Conservation (phyloP, 192 early-diverging fungal species). For the Backusella macrospora region DNA sequence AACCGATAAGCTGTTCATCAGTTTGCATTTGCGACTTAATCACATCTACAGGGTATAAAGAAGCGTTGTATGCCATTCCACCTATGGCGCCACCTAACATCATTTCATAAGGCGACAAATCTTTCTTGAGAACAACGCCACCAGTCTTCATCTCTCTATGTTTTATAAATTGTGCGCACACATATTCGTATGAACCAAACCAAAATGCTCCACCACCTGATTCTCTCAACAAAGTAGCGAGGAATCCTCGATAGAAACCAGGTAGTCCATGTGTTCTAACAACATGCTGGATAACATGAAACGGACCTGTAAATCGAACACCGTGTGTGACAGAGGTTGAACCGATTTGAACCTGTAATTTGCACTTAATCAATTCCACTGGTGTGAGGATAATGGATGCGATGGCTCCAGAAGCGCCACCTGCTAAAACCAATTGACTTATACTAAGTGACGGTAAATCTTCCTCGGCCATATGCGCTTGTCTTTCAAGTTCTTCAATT, state of each 20-base stretch:
- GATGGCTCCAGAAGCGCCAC: slow-evolving; percentile 82
- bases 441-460: slow-evolving; percentile 56
- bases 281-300: slow-evolving; percentile 53
- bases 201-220: slow-evolving; percentile 90
- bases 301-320: slow-evolving; percentile 45
- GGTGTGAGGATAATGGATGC: slow-evolving; percentile 93
- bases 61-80: slow-evolving; percentile 87
- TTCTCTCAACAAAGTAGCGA: slow-evolving; percentile 88
- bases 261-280: slow-evolving; percentile 48
- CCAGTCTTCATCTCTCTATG: slow-evolving; percentile 24
- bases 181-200: slow-evolving; percentile 95
- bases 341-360: slow-evolving; percentile 88
- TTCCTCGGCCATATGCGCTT: slow-evolving; percentile 15
- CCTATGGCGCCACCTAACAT: slow-evolving; percentile 89
- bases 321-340: slow-evolving; percentile 24
- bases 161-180: slow-evolving; percentile 59
- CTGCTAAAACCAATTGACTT: slow-evolving; percentile 75
- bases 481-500: slow-evolving; percentile 8
- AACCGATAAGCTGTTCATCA: slow-evolving; percentile 56
- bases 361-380: slow-evolving; percentile 96
- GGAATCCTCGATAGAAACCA: slow-evolving; percentile 80
- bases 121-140: slow-evolving; percentile 60
- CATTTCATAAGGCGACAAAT: slow-evolving; percentile 74
- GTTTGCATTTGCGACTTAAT: slow-evolving; percentile 97
- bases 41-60: slow-evolving; percentile 91